Evolutionary conservation across 306 rosid species (phyloP).

Genomic region (Corylus americana): DNA sequence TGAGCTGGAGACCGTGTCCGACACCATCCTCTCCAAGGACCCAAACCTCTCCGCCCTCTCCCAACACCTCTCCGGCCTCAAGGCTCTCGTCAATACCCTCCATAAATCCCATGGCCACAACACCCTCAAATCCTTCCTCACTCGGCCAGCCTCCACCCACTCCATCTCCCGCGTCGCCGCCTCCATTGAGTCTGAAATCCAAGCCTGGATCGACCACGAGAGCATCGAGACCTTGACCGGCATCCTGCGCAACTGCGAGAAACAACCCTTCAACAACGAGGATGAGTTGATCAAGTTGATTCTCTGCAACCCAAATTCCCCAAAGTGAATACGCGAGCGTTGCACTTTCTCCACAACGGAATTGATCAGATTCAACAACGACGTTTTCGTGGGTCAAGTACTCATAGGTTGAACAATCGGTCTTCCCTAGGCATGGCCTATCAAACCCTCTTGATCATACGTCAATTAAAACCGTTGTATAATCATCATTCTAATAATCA

Average conservation of each 20-base stretch:
- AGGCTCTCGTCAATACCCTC: conserved; percentile 47
- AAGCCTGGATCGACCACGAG: conserved; percentile 85
- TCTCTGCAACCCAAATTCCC: conserved; percentile 43
- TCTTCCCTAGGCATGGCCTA: too few species aligned
- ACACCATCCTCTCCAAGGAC: conserved; percentile 48
- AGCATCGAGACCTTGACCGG: conserved; percentile 41
- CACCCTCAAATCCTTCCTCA: conserved; percentile 50
- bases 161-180: conserved; percentile 65
- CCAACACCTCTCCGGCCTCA: conserved; percentile 56
- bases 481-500: too few species aligned
- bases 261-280: conserved; percentile 17
- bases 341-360: conserved; percentile 46
- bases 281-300: conserved; percentile 32
- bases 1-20: too few species aligned
- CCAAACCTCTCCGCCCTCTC: conserved; percentile 54
- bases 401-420: conserved; percentile 55
- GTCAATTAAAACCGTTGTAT: too few species aligned
- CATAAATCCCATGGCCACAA: conserved; percentile 21
- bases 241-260: conserved; percentile 14
- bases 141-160: conserved; percentile 59
- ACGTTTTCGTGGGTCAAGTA: conserved; percentile 84
- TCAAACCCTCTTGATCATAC: too few species aligned
- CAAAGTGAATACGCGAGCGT: conserved; percentile 49
- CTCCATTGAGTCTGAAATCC: conserved; percentile 69
- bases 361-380: conserved; percentile 76